phyloP scores from a whole-genome alignment of 441 rosid species.

The Rhodomyrtus psidioides region DNA sequence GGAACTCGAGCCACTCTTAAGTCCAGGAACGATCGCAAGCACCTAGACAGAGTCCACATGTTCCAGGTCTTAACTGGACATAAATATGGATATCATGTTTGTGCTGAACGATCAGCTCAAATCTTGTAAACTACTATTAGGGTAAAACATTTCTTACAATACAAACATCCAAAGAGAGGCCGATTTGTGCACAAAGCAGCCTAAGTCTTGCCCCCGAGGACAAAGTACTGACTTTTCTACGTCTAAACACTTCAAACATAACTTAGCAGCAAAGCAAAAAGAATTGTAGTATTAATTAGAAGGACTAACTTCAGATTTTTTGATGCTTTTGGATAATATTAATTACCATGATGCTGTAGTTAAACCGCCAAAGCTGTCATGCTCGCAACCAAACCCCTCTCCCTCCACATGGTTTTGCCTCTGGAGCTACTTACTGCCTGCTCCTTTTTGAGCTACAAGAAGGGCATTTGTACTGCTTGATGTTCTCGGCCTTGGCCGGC shows the following conservation, averaged over 20 bases:
- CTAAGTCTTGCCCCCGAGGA: background rate
- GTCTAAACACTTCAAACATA: background rate
- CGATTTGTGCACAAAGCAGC: background rate
- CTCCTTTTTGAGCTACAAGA: slow-evolving; percentile 61
- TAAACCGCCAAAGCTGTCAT: background rate
- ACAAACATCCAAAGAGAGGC: background rate
- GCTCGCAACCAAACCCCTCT: background rate
- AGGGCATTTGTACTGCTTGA: slow-evolving; percentile 84
- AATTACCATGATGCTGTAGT: background rate
- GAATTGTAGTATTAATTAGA: background rate
- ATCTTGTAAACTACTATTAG: background rate
- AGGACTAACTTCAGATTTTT: background rate
- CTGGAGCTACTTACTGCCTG: slow-evolving; percentile 27
- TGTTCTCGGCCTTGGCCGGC: slow-evolving; percentile 75
- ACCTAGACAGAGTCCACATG: background rate
- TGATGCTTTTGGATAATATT: background rate
- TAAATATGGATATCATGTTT: background rate
- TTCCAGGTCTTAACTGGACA: background rate
- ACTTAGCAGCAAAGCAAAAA: background rate
- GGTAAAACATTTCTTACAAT: background rate
- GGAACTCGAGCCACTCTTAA: background rate
- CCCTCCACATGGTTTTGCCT: background rate
- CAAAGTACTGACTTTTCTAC: background rate
- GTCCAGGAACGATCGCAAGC: background rate
- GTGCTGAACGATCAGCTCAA: background rate